These are phyloP conservation scores for Penicillium alfredii DNA, from an alignment of 495 filamentous ascomycete genomes.

Conservation along the genomic window DNA sequence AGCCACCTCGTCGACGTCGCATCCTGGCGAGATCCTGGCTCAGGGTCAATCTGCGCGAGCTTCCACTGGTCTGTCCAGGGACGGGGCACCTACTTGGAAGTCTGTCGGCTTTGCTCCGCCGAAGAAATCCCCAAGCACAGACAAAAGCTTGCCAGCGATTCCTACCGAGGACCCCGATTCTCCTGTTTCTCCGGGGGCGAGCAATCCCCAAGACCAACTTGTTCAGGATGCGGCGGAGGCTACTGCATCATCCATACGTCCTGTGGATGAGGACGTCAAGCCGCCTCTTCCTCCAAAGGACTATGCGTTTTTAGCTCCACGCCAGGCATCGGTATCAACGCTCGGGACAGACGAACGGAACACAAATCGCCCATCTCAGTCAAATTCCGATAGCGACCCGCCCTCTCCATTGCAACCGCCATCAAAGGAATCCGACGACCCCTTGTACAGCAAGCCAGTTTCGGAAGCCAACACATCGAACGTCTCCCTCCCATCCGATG, in stretches of 20 bases:
- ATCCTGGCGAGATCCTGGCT: not conserved
- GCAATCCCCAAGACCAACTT: not conserved
- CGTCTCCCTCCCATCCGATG: conserved; percentile 1
- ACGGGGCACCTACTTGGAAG: too few relatives aligned
- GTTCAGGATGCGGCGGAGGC: not conserved
- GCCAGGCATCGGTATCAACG: conserved; percentile 20
- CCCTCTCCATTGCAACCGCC: conserved; percentile 12
- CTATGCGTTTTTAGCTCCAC: too few relatives aligned
- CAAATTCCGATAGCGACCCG: conserved; percentile 2
- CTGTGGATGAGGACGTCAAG: conserved; percentile 10
- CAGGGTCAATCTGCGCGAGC: too few relatives aligned
- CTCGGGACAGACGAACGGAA: conserved; percentile 12
- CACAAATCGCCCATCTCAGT: not conserved
- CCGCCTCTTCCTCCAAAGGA: conserved; percentile 4
- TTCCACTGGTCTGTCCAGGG: too few relatives aligned
- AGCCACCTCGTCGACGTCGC: not conserved
- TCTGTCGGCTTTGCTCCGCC: too few relatives aligned
- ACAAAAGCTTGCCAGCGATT: not conserved
- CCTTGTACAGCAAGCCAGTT: conserved; percentile 2
- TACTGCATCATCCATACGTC: conserved; percentile 11
- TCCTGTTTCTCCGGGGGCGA: not conserved
- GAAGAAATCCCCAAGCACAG: not conserved
- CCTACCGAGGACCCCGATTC: conserved; percentile 1
- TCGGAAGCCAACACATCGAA: not conserved
- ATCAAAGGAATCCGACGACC: not conserved